Evolutionary conservation across 2,329 filamentous ascomycete species (phyloP).

Genomic region (Aspergillus jensenii): DNA sequence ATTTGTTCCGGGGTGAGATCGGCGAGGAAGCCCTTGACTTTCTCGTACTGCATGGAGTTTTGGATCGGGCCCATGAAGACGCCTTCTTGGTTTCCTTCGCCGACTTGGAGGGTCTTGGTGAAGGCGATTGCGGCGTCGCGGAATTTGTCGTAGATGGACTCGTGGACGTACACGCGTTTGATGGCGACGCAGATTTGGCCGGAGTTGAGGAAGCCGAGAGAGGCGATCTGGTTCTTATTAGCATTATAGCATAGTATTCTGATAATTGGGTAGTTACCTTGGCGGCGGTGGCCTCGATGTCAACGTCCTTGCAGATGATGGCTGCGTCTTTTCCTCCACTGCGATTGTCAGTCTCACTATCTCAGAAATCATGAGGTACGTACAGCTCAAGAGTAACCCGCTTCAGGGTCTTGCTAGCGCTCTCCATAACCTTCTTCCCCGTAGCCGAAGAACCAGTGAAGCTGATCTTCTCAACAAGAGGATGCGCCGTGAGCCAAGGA

Average conservation of each 20-base stretch:
- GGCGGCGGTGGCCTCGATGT: conserved; percentile 47
- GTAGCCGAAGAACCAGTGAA: conserved; percentile 59
- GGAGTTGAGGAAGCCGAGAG: conserved; percentile 53
- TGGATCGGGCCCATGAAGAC: conserved; percentile 61
- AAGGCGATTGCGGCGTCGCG: conserved; percentile 47
- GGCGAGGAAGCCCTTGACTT: conserved; percentile 56
- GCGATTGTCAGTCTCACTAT: background rate
- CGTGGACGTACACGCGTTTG: conserved; percentile 63
- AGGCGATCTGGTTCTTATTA: conserved; percentile 37
- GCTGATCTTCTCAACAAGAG: conserved; percentile 56
- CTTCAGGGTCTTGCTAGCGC: conserved; percentile 54
- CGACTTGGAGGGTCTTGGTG: conserved; percentile 44
- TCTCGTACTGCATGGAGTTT: conserved; percentile 65
- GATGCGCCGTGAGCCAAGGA: conserved; percentile 54
- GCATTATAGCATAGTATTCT: too few species aligned
- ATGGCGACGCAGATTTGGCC: conserved; percentile 58
- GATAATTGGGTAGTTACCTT: conserved; percentile 23
- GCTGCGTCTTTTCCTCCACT: conserved; percentile 57
- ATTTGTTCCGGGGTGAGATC: conserved; percentile 57
- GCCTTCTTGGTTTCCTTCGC: conserved; percentile 40
- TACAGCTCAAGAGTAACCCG: conserved; percentile 51
- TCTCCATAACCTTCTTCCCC: conserved; percentile 51
- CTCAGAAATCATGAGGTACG: background rate
- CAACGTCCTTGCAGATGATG: conserved; percentile 55
- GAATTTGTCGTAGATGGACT: conserved; percentile 59